Percentiles rank a stretch among this genome's conserved stretches.
phyloP scores from a whole-genome alignment of 2,329 filamentous ascomycete species.

The Bipolaris zeicola region DNA sequence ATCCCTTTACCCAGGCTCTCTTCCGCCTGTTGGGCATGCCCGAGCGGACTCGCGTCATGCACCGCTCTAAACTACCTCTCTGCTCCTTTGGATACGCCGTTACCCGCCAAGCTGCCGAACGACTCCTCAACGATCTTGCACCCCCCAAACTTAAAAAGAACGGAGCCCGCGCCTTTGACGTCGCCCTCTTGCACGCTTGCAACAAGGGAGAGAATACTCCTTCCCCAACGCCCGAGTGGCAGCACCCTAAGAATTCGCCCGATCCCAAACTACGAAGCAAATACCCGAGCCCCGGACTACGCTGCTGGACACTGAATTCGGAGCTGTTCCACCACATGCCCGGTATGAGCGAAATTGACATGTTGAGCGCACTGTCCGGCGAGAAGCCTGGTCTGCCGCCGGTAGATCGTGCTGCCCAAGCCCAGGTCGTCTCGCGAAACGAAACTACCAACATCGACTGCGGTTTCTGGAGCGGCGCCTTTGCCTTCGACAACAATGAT shows the following conservation, averaged over 20 bases:
- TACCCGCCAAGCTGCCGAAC: conserved; percentile 48
- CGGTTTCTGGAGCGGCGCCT: conserved; percentile 49
- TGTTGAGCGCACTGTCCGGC: conserved; percentile 38
- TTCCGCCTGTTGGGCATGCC: conserved; percentile 46
- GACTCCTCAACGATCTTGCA: conserved; percentile 49
- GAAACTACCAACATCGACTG: conserved; percentile 49
- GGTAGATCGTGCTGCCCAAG: conserved; percentile 43
- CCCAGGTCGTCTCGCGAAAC: conserved; percentile 38
- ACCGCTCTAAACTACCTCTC: conserved; percentile 51
- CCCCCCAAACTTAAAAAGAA: conserved; percentile 34
- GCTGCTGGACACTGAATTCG: conserved; percentile 53
- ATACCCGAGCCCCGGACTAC: conserved; percentile 44
- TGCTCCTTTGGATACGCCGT: conserved; percentile 55
- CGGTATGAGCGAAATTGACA: conserved; percentile 47
- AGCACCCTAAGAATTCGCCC: conserved; percentile 28
- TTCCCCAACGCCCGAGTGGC: conserved; percentile 32
- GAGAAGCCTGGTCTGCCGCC: conserved; percentile 41
- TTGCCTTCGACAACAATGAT: conserved; percentile 44
- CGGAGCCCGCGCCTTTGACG: conserved; percentile 50
- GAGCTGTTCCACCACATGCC: conserved; percentile 55
- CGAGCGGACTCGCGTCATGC: conserved; percentile 46
- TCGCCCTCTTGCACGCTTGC: conserved; percentile 51
- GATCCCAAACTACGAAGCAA: conserved; percentile 30
- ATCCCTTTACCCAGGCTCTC: conserved; percentile 48
- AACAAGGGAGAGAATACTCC: conserved; percentile 39